phyloP scores from a whole-genome alignment of 805 yeast genomes.

The Starmerella tilneyi region DNA sequence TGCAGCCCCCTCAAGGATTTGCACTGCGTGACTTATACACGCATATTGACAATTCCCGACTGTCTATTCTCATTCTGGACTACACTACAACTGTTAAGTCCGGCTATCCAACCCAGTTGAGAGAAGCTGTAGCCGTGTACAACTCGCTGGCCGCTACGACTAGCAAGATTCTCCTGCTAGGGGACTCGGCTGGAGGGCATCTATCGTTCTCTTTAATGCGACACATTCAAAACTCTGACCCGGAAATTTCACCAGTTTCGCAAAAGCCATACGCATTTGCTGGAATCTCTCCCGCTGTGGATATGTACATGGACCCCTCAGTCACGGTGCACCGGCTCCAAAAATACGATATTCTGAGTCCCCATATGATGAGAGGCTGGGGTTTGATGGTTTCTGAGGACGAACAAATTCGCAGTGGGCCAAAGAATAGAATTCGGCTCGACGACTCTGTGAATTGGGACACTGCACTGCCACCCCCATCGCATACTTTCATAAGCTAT shows the following conservation, averaged over 20 bases:
- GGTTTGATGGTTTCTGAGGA: neutral
- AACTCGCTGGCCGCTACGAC: slow-evolving; percentile 17
- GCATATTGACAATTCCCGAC: slow-evolving; percentile 13
- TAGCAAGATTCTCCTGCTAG: slow-evolving; percentile 24
- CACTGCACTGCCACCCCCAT: neutral
- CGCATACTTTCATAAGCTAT: neutral
- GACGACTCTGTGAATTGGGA: slow-evolving; percentile 28
- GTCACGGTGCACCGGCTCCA: neutral
- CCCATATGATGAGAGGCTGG: neutral
- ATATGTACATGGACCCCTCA: neutral
- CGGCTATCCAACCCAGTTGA: slow-evolving; percentile 26
- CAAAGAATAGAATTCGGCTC: slow-evolving; percentile 20
- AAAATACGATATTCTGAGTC: neutral
- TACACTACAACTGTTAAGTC: slow-evolving; percentile 25
- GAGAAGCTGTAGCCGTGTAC: slow-evolving; percentile 23
- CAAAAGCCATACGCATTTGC: neutral
- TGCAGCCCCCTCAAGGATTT: slow-evolving; percentile 9
- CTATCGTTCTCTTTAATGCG: slow-evolving; percentile 17
- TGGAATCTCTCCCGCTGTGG: neutral
- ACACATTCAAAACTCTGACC: neutral
- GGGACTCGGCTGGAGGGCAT: slow-evolving; percentile 32
- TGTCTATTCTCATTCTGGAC: slow-evolving; percentile 26
- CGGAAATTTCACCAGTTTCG: neutral
- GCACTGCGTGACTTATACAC: slow-evolving; percentile 8
- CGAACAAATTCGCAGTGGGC: neutral